Base-by-base conservation (phyloP, 1,284 basidiomycete genomes). In the Sanghuangporus sanghuang region DNA sequence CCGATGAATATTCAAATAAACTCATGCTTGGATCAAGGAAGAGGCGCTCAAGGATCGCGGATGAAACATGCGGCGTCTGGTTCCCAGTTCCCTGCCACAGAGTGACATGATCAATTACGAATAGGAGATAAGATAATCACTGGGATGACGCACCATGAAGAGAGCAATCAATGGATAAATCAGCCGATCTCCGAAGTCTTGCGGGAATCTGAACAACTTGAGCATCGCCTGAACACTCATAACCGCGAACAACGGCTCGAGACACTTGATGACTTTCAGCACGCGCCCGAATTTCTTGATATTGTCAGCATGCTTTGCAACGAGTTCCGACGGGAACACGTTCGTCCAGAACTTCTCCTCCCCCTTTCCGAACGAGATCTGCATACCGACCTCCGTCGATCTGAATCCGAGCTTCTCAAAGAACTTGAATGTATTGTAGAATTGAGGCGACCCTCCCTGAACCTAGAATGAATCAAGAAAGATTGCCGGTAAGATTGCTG, bases 321-420 rank as follows among this genome's bases (percentile, higher is more conserved):
- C 77, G 21, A 86, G 76, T 48, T 78, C 69, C 50, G 83, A 83
- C 4, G 86, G 85, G 71, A 85, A 88, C 60, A 86, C 78, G 69
- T 88, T 87, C 61, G 81, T 81, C 86, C 85, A 89, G 70, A 88
- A 88, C n/a, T 74, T 71, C 66, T 78, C 77, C 61, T 77, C 78
- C 61, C 80, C 84, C 65, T 83, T 83, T 48, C 85, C 85, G 70
- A 88, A 87, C 58, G 82, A 84, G 23, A 87, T 84, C 70, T 87
- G 84, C 73, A 87, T 80, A 38, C 80, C 83, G 54, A 87, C 84
- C 61, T 81, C 78, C 23, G 75, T 75, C 1, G 79, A 78, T 50
- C 78, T 76, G 66, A 80, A 84, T 0, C 85, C 85, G 8, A 81
- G 75, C 68, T 79, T 78, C 55, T 83, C 75, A 68, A 87, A 85